These are phyloP conservation scores for Boletales sp. DNA, from an alignment of 768 basidiomycete species.

Conservation along the genomic window DNA sequence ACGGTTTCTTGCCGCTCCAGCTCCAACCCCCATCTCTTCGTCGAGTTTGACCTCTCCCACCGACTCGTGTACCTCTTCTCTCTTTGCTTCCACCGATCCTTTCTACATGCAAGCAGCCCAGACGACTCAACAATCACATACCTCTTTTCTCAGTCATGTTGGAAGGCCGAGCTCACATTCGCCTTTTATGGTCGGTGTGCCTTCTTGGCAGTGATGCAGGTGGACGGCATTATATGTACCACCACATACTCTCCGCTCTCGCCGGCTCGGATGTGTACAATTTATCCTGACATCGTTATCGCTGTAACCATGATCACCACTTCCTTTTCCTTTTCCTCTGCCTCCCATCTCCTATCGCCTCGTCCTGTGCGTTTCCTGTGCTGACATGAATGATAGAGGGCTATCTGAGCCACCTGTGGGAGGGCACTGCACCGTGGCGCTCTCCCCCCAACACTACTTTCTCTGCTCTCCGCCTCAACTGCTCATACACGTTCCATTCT, in stretches of 20 bases:
- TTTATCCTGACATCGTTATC: conserved; percentile 12
- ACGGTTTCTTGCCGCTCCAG: conserved; percentile 24
- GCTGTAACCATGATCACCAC: conserved; percentile 2
- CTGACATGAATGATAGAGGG: background rate
- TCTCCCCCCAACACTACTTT: too few relatives aligned
- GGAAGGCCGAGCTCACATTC: conserved; percentile 38
- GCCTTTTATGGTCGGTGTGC: conserved; percentile 33
- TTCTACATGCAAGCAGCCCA: conserved; percentile 46
- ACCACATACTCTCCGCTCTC: conserved; percentile 1
- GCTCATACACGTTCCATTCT: background rate
- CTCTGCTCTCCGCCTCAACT: background rate
- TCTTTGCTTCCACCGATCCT: conserved; percentile 47
- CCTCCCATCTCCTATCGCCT: conserved; percentile 4
- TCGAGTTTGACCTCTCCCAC: conserved; percentile 18
- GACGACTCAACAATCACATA: conserved; percentile 29
- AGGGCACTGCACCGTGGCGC: too few relatives aligned
- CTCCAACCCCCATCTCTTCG: conserved; percentile 9
- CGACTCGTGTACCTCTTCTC: conserved; percentile 25
- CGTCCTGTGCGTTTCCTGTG: background rate
- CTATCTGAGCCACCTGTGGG: too few relatives aligned
- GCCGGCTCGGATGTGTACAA: conserved; percentile 6
- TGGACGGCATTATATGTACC: background rate
- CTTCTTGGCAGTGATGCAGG: conserved; percentile 22
- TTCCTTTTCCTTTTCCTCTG: background rate
- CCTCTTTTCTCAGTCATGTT: conserved; percentile 35